Evolutionary conservation across 1,284 basidiomycete genomes (phyloP), one percentile per base, ranked within the genome.

Genomic region (Bjerkandera adusta): DNA sequence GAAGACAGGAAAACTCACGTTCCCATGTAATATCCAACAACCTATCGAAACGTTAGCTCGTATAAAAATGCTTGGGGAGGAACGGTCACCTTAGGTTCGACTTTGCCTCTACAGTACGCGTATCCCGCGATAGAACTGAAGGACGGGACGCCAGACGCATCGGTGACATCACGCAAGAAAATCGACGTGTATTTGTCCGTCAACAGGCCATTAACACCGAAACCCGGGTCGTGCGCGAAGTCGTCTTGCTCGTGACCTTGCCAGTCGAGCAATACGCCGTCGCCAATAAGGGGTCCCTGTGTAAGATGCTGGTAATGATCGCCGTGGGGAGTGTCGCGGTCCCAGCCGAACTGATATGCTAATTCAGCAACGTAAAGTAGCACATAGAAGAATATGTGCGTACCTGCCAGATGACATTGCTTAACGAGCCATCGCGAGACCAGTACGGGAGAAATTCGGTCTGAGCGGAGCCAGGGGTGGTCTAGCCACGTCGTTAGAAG

Each of bases 321-420:
- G 20, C 36, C 36, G 10, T 38, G 36, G 10, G 36, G 16, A 6
- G 16, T 38, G 21, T 38, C 20, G 21, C 36, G 36, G 20, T 38
- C 36, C 36, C 36, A 38, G 16, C 36, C 36, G 20, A 38, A 38
- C 36, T 38, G 21, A 38, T 21, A n/a, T n/a, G 36, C n/a, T 6
- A 15, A 8, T 10, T 38, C 10, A 10, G 10, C 13, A 5, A 15
- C 13, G 24, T 5, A 10, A 21, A 12, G 8, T 8, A 8, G 15
- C 36, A 30, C 11, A 8, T 10, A 10, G 10, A 38, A 20, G 15
- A 10, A 10, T 21, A 15, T 8, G 8, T 11, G 10, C 36, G 12
- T 24, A 38, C 36, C 36, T 38, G 36, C 36, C 36, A 38, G 20
- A 38, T 20, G 10, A 22, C 24, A 21, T 38, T 21, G 11, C 12